Evolutionary conservation across 2,329 filamentous ascomycete genomes (phyloP).

Genomic region (Raffaelea ambrosiae): DNA sequence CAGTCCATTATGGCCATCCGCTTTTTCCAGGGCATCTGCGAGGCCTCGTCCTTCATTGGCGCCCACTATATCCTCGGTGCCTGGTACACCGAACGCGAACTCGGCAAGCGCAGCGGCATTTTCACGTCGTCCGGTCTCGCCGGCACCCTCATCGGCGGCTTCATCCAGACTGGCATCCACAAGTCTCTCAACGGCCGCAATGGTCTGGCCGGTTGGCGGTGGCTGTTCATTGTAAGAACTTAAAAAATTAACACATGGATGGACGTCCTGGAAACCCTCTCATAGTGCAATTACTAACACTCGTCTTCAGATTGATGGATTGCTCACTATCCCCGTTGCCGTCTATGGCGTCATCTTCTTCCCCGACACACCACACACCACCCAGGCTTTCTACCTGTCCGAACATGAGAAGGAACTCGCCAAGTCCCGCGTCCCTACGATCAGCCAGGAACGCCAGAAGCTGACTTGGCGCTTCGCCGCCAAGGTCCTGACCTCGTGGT

Average conservation of each 20-base stretch:
- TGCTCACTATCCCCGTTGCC: constrained; percentile 48
- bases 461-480: constrained; percentile 35
- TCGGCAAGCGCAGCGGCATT: constrained; percentile 52
- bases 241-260: too few species aligned
- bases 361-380: constrained; percentile 42
- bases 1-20: constrained; percentile 52
- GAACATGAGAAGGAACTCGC: constrained; percentile 25
- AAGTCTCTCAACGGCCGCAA: constrained; percentile 33
- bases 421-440: constrained; percentile 26
- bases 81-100: constrained; percentile 53
- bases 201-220: constrained; percentile 47
- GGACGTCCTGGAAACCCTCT: too few species aligned
- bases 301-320: constrained; percentile 32
- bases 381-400: constrained; percentile 39
- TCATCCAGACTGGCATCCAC: constrained; percentile 49
- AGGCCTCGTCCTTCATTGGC: constrained; percentile 48
- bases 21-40: constrained; percentile 46
- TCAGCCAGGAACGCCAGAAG: constrained; percentile 20
- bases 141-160: constrained; percentile 54
- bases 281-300: too few species aligned
- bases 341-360: constrained; percentile 45
- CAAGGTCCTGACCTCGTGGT: constrained; percentile 49
- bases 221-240: constrained; percentile 29
- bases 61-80: constrained; percentile 52
- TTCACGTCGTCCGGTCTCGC: constrained; percentile 52